Evolutionary conservation across 768 basidiomycete species (phyloP).

Genomic region (Suillus ampliporus): DNA sequence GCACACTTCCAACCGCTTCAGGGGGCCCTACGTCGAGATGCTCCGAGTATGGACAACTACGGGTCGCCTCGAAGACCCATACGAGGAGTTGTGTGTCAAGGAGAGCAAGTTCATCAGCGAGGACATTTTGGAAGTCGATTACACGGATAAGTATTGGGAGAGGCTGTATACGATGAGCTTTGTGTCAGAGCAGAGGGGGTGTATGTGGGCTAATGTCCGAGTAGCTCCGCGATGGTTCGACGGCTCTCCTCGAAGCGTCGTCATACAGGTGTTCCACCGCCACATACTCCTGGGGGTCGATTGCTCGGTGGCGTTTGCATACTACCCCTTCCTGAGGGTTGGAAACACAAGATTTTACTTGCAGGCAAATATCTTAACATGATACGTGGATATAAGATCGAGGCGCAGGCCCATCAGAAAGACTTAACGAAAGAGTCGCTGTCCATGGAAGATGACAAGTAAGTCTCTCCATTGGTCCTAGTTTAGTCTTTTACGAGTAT

Average conservation of each 20-base stretch:
- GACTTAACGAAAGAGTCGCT: constrained; percentile 56
- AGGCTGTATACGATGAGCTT: constrained; percentile 84
- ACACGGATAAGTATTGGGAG: constrained; percentile 99
- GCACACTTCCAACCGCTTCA: constrained; percentile 78
- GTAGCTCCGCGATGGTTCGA: constrained; percentile 76
- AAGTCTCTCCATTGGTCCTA: neutral
- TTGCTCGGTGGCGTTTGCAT: constrained; percentile 95
- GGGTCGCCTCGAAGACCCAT: constrained; percentile 85
- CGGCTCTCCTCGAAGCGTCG: constrained; percentile 69
- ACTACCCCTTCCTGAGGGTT: constrained; percentile 88
- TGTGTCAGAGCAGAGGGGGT: too few relatives aligned
- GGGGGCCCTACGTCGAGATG: constrained; percentile 90
- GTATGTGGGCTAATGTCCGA: neutral
- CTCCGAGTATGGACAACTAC: constrained; percentile 86
- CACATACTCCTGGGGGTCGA: constrained; percentile 67
- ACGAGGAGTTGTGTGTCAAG: constrained; percentile 93
- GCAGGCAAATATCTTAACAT: constrained; percentile 99
- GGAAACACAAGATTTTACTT: constrained; percentile 96
- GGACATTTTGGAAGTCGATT: constrained; percentile 90
- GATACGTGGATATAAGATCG: constrained; percentile 95
- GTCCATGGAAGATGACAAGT: constrained; percentile 89
- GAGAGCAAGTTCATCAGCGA: constrained; percentile 94
- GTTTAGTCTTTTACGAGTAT: constrained; percentile 12
- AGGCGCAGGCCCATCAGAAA: constrained; percentile 55
- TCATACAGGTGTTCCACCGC: constrained; percentile 78